Base-by-base conservation (phyloP, 305 asterid genomes). In the Solanum aculeatissimum region DNA sequence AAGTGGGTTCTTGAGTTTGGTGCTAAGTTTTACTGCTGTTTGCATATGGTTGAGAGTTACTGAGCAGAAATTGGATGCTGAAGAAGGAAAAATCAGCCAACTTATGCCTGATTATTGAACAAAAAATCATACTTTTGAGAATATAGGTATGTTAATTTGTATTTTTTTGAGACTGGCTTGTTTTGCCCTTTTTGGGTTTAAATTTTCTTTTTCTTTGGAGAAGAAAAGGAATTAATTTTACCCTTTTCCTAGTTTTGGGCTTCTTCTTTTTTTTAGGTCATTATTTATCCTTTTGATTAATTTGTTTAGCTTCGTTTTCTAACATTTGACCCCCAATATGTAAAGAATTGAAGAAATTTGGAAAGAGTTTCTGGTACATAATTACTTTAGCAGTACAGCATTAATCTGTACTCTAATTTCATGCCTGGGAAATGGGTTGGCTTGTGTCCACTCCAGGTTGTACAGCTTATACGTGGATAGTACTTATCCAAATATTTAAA, bases 41-140 rank as follows among this genome's bases (percentile, higher is more conserved):
- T 97, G 98, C 77, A 45, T 95, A 3, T 95, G 99, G 98, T 85
- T 97, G 92, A 94, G 93, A 89, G 85, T 91, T 45, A 89, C 93
- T 0, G 99, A 97, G 80, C 89, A 92, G 88, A 94, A 92, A 87
- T 72, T 80, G 91, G 94, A 80, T 14, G 85, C 88, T 5, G 98
- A 93, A 63, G 96, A 97, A 84, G 94, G 93, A 58, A 97, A 97
- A 87, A 88, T 90, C 62, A 89, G 89, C 86, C 96, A 91, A 29
- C 90, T 87, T 27, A 95, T 95, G 98, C 99, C 99, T 25, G 97
- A 97, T 69, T 95, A 97, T 83, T 96, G 89, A 94, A 53, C 40
- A 47, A 21, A 49, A 75, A 72, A 0, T 74, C 65, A 65, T 63
- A 70, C 66, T 65, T 82, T 68, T 66, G 5, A 66, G 47, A 62